phyloP scores from a whole-genome alignment of 192 early-diverging fungal genomes.

The Physocladia obscura region DNA sequence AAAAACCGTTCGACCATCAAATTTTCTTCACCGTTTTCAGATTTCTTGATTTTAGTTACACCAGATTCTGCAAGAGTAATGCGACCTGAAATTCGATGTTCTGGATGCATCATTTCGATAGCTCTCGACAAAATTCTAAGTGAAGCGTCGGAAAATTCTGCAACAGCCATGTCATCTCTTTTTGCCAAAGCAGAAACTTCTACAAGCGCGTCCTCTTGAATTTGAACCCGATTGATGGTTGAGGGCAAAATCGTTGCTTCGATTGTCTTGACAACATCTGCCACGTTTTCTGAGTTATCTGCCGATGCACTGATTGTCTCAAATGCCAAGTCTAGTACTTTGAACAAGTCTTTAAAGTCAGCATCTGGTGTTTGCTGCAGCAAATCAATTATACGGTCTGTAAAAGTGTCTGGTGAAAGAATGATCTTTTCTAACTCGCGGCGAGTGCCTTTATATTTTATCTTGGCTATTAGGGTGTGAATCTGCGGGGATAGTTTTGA shows the following conservation, averaged over 20 bases:
- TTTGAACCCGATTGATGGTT: conserved; percentile 16
- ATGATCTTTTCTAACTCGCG: conserved; percentile 13
- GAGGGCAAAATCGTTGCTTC: neutral
- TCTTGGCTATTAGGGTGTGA: neutral
- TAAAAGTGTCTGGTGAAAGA: neutral
- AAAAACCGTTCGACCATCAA: conserved; percentile 20
- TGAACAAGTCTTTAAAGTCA: neutral
- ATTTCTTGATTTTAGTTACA: neutral
- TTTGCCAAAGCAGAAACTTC: conserved; percentile 10
- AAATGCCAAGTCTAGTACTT: conserved; percentile 10
- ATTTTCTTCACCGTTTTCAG: neutral
- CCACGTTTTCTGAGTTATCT: neutral
- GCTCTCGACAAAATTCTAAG: conserved; percentile 17
- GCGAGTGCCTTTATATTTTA: conserved; percentile 17
- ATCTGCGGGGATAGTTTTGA: neutral
- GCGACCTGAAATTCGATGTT: conserved; percentile 23
- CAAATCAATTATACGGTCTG: neutral
- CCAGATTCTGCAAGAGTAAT: conserved; percentile 31
- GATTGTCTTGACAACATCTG: neutral
- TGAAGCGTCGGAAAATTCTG: conserved; percentile 22
- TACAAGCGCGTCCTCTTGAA: conserved; percentile 23
- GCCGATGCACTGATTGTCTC: neutral
- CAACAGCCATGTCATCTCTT: conserved; percentile 19
- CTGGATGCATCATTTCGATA: conserved; percentile 34
- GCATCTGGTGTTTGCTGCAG: conserved; percentile 4